Conservation (phyloP, 2,329 filamentous ascomycete genomes). For the Microsporum audouinii region DNA sequence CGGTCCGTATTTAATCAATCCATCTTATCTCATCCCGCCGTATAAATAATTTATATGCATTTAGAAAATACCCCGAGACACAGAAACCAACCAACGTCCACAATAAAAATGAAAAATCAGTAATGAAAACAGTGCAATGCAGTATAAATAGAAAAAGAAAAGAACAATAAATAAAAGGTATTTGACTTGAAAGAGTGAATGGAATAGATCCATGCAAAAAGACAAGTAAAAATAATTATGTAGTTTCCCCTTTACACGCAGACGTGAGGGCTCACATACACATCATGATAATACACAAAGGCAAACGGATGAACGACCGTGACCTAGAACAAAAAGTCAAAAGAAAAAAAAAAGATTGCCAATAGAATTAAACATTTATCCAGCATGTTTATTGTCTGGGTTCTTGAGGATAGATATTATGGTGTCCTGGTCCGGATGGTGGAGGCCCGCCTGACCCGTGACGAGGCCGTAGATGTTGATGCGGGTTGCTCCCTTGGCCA, state of each 20-base stretch:
- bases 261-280: background rate
- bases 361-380: background rate
- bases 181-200: background rate
- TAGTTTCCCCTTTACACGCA: background rate
- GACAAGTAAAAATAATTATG: background rate
- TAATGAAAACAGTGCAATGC: background rate
- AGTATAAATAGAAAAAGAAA: background rate
- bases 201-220: background rate
- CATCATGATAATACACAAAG: background rate
- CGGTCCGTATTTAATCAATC: background rate
- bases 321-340: background rate
- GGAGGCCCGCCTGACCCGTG: conserved; percentile 4
- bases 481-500: background rate
- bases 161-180: background rate
- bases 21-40: conserved; percentile 1
- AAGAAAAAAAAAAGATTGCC: background rate
- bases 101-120: background rate
- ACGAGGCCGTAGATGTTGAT: conserved; percentile 4
- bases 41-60: background rate
- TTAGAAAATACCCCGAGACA: background rate
- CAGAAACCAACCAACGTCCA: background rate
- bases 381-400: conserved; percentile 4
- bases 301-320: background rate
- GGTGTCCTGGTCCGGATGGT: conserved; percentile 5
- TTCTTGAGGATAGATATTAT: conserved; percentile 8